phyloP scores from a whole-genome alignment of 768 basidiomycete genomes.

The Xerocomellus chrysenteron region DNA sequence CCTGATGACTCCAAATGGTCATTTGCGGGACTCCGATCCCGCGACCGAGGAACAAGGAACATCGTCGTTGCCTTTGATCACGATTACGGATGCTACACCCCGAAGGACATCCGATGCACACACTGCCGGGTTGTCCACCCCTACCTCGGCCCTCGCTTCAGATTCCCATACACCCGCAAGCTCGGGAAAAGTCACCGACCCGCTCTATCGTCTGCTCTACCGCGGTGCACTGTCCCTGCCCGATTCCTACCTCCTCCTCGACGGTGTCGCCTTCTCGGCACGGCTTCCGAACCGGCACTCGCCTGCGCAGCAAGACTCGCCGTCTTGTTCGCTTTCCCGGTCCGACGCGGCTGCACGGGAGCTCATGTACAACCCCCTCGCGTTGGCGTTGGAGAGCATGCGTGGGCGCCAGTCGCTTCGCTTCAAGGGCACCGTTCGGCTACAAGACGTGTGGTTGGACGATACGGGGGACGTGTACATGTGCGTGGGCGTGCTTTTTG shows the following conservation, averaged over 20 bases:
- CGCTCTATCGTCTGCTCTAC: constrained; percentile 57
- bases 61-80: constrained; percentile 1
- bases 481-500: constrained; percentile 33
- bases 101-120: constrained; percentile 1
- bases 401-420: constrained; percentile 66
- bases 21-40: neutral
- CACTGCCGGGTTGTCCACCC: neutral
- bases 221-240: constrained; percentile 73
- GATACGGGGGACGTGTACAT: constrained; percentile 49
- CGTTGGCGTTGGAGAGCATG: constrained; percentile 77
- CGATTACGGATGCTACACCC: constrained; percentile 23
- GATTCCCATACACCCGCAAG: neutral
- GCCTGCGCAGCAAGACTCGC: constrained; percentile 33
- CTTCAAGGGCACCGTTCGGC: constrained; percentile 51
- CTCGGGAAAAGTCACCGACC: constrained; percentile 6
- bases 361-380: constrained; percentile 66
- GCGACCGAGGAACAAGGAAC: neutral
- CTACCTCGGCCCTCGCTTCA: constrained; percentile 1
- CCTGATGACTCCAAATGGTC: neutral
- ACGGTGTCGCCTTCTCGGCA: constrained; percentile 69
- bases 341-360: constrained; percentile 31
- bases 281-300: constrained; percentile 34
- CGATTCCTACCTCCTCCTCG: constrained; percentile 68
- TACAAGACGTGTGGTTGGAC: constrained; percentile 61
- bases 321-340: constrained; percentile 13